Percentiles rank a stretch among this genome's conserved stretches.
Conservation (phyloP, 306 rosid species). For the Rosa lucieae region DNA sequence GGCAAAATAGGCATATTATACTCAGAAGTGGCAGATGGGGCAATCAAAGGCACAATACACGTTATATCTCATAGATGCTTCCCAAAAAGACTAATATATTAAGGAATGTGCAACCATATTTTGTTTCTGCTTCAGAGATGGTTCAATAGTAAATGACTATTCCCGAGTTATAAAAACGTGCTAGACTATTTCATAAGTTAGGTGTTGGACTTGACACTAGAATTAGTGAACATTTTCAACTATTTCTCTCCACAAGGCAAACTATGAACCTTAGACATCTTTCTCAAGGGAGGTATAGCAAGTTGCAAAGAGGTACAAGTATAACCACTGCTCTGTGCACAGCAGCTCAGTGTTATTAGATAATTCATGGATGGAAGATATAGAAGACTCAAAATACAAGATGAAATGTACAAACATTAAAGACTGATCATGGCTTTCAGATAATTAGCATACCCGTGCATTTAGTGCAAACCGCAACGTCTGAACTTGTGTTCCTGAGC, state of each 20-base stretch:
- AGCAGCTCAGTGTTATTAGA: not conserved
- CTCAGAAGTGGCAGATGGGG: slow-evolving; percentile 52
- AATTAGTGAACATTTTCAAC: not conserved
- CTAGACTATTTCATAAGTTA: not conserved
- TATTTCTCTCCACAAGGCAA: not conserved
- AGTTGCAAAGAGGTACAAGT: not conserved
- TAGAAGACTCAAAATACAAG: not conserved
- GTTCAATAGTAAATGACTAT: not conserved
- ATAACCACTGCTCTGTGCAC: not conserved
- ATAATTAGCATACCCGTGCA: slow-evolving; percentile 54
- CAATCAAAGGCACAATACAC: slow-evolving; percentile 21
- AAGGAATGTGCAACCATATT: not conserved
- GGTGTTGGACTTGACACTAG: not conserved
- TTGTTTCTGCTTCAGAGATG: not conserved
- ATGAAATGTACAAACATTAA: not conserved
- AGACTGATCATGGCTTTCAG: not conserved
- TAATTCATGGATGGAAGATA: not conserved
- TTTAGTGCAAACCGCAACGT: slow-evolving; percentile 75
- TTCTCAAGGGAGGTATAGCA: not conserved
- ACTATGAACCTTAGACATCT: not conserved
- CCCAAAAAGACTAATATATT: not conserved
- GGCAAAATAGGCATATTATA: slow-evolving; percentile 21
- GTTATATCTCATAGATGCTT: not conserved
- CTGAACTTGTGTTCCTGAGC: slow-evolving; percentile 91
- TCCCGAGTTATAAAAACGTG: not conserved